Conservation (phyloP, 1,284 basidiomycete genomes). For the Ganoderma resinaceum region DNA sequence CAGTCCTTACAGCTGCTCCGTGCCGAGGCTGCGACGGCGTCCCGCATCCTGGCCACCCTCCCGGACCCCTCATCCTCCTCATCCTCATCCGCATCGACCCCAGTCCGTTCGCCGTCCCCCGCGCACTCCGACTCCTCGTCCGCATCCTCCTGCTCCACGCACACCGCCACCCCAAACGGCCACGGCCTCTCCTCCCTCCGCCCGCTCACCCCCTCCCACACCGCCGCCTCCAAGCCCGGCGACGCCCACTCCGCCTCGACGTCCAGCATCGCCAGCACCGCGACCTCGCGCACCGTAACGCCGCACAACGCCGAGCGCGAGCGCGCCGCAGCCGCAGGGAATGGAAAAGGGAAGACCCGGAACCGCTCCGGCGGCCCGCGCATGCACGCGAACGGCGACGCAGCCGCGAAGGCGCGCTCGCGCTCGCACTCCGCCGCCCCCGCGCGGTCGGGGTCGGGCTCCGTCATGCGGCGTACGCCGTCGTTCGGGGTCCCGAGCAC, state of each 20-base stretch:
- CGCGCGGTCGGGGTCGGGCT: conserved; percentile 14
- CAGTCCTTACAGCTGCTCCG: conserved; percentile 33
- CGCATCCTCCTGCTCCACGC: conserved; percentile 39
- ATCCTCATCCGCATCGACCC: conserved; percentile 23
- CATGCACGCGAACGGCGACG: conserved; percentile 9
- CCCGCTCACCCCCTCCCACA: conserved; percentile 31
- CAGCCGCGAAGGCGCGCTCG: conserved; percentile 14
- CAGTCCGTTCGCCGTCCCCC: conserved; percentile 48
- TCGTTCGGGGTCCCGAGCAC: conserved; percentile 24
- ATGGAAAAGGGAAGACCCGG: background rate
- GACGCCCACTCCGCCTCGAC: conserved; percentile 34
- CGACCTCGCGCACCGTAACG: conserved; percentile 40
- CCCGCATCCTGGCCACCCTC: conserved; percentile 36
- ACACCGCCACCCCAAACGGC: conserved; percentile 39
- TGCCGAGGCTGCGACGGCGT: conserved; percentile 27
- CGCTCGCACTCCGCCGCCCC: conserved; percentile 21
- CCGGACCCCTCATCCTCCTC: conserved; percentile 29
- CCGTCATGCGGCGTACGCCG: conserved; percentile 27
- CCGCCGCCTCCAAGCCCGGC: conserved; percentile 6
- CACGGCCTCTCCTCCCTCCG: conserved; percentile 20
- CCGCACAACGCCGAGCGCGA: conserved; percentile 27
- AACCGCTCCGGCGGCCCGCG: conserved; percentile 7
- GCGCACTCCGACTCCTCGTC: conserved; percentile 49
- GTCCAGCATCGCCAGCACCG: conserved; percentile 37
- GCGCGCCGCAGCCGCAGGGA: conserved; percentile 6